phyloP scores from a whole-genome alignment of 306 rosid species.

The Lotus japonicus region DNA sequence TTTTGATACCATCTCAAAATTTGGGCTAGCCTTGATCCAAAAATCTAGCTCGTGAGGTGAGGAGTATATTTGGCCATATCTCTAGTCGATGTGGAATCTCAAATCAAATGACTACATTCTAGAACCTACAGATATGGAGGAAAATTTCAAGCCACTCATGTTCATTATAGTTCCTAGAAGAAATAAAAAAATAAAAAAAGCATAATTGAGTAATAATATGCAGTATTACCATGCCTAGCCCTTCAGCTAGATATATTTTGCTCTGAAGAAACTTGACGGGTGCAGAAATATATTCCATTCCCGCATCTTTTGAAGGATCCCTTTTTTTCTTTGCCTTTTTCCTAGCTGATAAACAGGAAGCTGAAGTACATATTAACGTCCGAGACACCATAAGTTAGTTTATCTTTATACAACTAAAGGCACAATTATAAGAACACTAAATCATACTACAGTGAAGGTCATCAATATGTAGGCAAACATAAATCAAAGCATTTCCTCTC shows the following conservation, averaged over 20 bases:
- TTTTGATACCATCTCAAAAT: too few relatives aligned
- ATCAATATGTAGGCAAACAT: conserved; percentile 10
- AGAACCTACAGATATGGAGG: not conserved
- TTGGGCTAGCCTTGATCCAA: too few relatives aligned
- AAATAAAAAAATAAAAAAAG: conserved; percentile 1
- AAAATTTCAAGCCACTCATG: conserved; percentile 1
- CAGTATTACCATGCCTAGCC: conserved; percentile 72
- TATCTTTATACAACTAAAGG: not conserved
- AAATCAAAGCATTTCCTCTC: not conserved
- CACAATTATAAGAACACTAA: conserved; percentile 13
- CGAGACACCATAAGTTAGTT: conserved; percentile 2
- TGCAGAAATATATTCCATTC: conserved; percentile 57
- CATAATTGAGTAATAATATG: conserved; percentile 16
- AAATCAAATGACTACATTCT: not conserved
- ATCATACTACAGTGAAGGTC: not conserved
- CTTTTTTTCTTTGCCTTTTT: conserved; percentile 70
- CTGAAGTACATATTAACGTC: conserved; percentile 5
- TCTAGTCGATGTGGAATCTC: too few relatives aligned
- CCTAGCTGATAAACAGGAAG: conserved; percentile 54
- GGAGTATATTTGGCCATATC: too few relatives aligned
- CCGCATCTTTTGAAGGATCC: conserved; percentile 59
- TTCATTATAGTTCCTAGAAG: conserved; percentile 9
- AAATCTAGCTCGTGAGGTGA: too few relatives aligned
- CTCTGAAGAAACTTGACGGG: conserved; percentile 84
- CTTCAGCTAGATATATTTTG: conserved; percentile 87